Evolutionary conservation across 1,139 yeast genomes (phyloP), one percentile per base, ranked within the genome.

Genomic region (Pichia sp.): DNA sequence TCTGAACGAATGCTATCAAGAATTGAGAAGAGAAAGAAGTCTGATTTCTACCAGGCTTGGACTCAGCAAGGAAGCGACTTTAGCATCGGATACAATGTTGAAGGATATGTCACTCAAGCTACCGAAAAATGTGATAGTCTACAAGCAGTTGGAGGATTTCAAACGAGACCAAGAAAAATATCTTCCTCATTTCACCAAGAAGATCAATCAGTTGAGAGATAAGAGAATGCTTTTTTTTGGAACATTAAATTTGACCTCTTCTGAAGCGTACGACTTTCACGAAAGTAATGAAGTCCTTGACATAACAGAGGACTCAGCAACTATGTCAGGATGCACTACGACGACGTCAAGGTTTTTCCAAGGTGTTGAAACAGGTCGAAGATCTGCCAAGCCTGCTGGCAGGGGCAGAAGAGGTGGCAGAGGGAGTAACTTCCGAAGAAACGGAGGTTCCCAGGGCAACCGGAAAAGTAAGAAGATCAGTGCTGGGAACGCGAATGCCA

Each of bases 81-180:
- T 83, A 49, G 69, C 84, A 4, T 71, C 79, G 1, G 84, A 83
- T 58, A 69, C 67, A 0, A 71, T 83, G 0, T 65, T 85, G 51
- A 76, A 75, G 59, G 83, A 80, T 52, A 76, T 85, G 78, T 83
- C 88, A 0, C 65, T 69, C 24, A 71, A 71, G 47, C 67, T 85
- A 38, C 92, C 92, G 0, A 73, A 76, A 1, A 77, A 76, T 16
- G 78, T 77, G 55, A 67, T 65, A n/a, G 87, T 79, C 50, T 85
- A 76, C 66, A 68, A 73, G 7, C 70, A 68, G 50, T 64, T 83
- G 36, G 68, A 69, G 2, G 81, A 75, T 10, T 70, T 79, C 17
- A 67, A 69, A 14, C 69, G 68, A 43, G 74, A 69, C 10, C 83
- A 80, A 55, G 62, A 66, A 24, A 61, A 67, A 45, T 74, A 75